A percentile compares a stretch with the other conserved stretches of the same genome.
phyloP scores from a whole-genome alignment of 1,284 basidiomycete species.

The Trichosporon ovoides region DNA sequence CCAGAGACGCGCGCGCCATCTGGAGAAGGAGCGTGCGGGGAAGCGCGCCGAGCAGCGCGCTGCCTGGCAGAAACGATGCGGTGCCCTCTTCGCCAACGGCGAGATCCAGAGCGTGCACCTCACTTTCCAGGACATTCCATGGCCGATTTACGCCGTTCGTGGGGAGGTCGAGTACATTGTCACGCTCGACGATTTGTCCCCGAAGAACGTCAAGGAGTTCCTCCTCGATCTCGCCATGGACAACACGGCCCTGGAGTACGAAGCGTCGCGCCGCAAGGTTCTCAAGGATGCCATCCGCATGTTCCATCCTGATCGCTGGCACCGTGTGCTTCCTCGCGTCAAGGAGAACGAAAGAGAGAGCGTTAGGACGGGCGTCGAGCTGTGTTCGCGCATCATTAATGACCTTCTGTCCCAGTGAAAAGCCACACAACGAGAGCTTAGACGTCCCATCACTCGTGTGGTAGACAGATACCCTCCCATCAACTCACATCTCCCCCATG shows the following conservation, averaged over 20 bases:
- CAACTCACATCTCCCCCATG: no score
- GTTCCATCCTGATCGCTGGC: conserved; percentile 72
- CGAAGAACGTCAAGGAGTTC: conserved; percentile 56
- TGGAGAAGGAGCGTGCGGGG: background rate
- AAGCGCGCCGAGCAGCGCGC: conserved; percentile 12
- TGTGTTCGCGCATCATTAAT: conserved; percentile 28
- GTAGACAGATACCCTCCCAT: background rate
- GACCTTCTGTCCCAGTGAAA: conserved; percentile 18
- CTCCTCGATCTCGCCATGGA: conserved; percentile 53
- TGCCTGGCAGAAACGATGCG: conserved; percentile 20
- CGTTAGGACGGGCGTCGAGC: conserved; percentile 63
- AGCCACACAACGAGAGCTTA: conserved; percentile 1
- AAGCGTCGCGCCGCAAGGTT: conserved; percentile 40
- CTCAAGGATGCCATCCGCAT: conserved; percentile 59
- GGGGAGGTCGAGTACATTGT: conserved; percentile 28
- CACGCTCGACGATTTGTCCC: conserved; percentile 53
- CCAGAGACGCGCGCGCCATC: background rate
- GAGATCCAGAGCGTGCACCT: conserved; percentile 35
- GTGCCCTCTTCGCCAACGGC: conserved; percentile 19
- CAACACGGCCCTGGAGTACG: conserved; percentile 46
- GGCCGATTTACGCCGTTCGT: conserved; percentile 58
- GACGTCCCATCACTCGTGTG: no score
- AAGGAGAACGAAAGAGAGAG: conserved; percentile 55
- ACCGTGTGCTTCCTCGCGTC: conserved; percentile 56
- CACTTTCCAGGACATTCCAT: conserved; percentile 65